phyloP scores from a whole-genome alignment of 129 eudicot genomes.

The Tanacetum coccineum region DNA sequence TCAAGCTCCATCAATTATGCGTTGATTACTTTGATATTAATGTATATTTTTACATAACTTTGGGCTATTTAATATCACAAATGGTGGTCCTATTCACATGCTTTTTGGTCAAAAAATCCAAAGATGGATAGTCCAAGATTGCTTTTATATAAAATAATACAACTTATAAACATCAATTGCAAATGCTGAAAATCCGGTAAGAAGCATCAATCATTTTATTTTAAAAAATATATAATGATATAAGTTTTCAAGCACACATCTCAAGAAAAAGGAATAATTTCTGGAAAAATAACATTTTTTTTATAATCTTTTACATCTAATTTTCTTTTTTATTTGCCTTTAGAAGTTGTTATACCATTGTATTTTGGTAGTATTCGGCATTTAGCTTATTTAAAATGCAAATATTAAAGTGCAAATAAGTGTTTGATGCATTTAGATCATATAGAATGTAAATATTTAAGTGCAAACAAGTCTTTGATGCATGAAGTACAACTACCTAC shows the following conservation, averaged over 20 bases:
- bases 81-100: conserved; percentile 17
- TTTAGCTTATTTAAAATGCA: no score
- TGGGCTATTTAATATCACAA: background rate
- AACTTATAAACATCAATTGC: conserved; percentile 15
- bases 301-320: conserved; percentile 8
- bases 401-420: background rate
- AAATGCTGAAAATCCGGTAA: conserved; percentile 24
- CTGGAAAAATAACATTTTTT: conserved; percentile 7
- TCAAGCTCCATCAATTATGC: background rate
- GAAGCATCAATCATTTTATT: conserved; percentile 23
- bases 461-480: no score
- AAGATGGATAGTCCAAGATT: conserved; percentile 17
- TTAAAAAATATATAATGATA: conserved; percentile 2
- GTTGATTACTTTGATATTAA: conserved; percentile 3
- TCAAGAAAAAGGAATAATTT: conserved; percentile 30
- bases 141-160: conserved; percentile 12
- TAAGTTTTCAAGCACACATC: conserved; percentile 18
- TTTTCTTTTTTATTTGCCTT: background rate
- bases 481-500: no score
- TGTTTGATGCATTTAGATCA: no score
- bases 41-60: background rate
- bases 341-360: background rate
- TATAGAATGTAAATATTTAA: no score
- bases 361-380: background rate
- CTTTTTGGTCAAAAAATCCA: conserved; percentile 18